phyloP scores from a whole-genome alignment of 345 rosid species.

The Euclidium syriacum region DNA sequence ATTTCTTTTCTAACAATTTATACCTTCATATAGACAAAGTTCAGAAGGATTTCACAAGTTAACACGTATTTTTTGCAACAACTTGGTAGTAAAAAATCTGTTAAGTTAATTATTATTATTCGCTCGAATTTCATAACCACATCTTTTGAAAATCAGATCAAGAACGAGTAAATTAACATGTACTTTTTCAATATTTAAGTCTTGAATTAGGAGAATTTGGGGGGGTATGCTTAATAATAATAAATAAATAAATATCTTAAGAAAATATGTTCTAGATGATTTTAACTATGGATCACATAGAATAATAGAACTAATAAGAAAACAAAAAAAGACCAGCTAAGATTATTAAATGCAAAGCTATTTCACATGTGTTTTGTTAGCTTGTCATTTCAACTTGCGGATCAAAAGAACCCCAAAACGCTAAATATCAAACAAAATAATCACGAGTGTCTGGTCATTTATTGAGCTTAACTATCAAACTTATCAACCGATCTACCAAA shows the following conservation, averaged over 20 bases:
- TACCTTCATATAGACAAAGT: not conserved
- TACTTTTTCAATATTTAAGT: no score
- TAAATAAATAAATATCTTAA: no score
- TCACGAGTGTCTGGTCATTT: not conserved
- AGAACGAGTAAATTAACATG: no score
- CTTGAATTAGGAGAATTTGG: no score
- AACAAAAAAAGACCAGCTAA: not conserved
- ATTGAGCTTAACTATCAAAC: not conserved
- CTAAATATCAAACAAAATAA: not conserved
- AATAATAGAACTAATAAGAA: no score
- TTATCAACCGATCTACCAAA: not conserved
- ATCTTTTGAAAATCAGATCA: no score
- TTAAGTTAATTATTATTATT: no score
- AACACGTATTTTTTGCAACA: not conserved
- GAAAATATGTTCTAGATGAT: not conserved
- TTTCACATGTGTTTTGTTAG: slow-evolving; percentile 8
- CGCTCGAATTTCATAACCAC: not conserved
- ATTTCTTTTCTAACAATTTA: not conserved
- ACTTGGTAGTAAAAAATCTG: not conserved
- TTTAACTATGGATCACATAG: no score
- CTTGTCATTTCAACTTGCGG: not conserved
- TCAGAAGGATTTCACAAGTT: not conserved
- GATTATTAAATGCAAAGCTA: not conserved
- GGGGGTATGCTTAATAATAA: no score
- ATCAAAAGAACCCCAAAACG: not conserved